Conservation (phyloP, 2,329 filamentous ascomycete genomes). For the Tolypocladium inflatum region DNA sequence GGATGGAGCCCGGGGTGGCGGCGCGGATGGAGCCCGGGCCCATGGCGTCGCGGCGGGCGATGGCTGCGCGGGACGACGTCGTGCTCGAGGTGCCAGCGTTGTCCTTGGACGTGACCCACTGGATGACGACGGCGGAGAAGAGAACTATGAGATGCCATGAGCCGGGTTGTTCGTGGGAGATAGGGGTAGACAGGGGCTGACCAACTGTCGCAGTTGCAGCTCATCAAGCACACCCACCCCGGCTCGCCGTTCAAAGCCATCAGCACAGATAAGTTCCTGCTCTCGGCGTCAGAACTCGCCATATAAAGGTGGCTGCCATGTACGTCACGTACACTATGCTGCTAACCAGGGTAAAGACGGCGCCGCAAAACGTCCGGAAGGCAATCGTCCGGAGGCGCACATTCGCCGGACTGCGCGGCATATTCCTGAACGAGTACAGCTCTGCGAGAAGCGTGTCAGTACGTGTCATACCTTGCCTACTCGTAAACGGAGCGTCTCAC, state of each 20-base stretch:
- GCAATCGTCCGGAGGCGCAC: slow-evolving; percentile 40
- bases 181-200: slow-evolving; percentile 1
- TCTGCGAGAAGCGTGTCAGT: slow-evolving; percentile 25
- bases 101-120: slow-evolving; percentile 47
- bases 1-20: slow-evolving; percentile 1
- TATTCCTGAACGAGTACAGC: slow-evolving; percentile 44
- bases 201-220: slow-evolving; percentile 52
- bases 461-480: not conserved
- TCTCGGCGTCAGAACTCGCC: slow-evolving; percentile 3
- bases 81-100: slow-evolving; percentile 23
- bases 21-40: slow-evolving; percentile 1
- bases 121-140: slow-evolving; percentile 50
- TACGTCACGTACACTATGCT: slow-evolving; percentile 41
- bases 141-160: slow-evolving; percentile 31
- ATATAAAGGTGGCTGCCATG: not conserved
- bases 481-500: slow-evolving; percentile 22
- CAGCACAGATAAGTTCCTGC: slow-evolving; percentile 48
- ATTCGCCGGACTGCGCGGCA: slow-evolving; percentile 29
- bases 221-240: slow-evolving; percentile 56
- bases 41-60: slow-evolving; percentile 7
- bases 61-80: slow-evolving; percentile 4
- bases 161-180: too few species aligned
- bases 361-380: slow-evolving; percentile 49
- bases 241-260: slow-evolving; percentile 51
- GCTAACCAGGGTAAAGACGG: slow-evolving; percentile 44